Evolutionary conservation across 2,329 filamentous ascomycete genomes (phyloP), one percentile per base, ranked within the genome.

Genomic region (Colletotrichum lindemuthianum): DNA sequence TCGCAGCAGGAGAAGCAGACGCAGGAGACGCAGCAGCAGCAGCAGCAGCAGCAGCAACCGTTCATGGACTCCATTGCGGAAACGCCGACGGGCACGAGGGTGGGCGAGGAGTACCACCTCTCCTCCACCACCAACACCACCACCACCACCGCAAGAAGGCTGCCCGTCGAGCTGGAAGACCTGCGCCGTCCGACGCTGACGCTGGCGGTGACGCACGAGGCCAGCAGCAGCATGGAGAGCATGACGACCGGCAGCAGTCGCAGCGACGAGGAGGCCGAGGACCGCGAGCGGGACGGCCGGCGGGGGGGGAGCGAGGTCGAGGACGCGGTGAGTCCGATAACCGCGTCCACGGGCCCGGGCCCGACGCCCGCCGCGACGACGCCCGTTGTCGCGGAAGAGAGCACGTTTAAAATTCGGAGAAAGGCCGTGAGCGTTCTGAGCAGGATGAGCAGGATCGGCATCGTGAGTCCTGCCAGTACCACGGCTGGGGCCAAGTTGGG

Each of bases 241-340:
- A 71, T 74, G 70, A 73, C 72, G 16, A 71, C 71, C 9, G 71
- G 73, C 5, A 73, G 71, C 60, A 72, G 67, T 33, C 69, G 69
- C 0, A 70, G 65, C 49, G 63, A 67, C 5, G 60, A 67, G 4
- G 70, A 70, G 32, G 63, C 60, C 0, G 68, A 69, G 1, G 49
- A 47, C 10, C 41, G 37, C 6, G 24, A n/a, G 6, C 40, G 15
- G 13, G 8, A 8, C 43, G n/a, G 8, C 10, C 43, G 41, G 4
- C 8, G 40, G 70, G 9, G 69, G 70, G 10, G 72, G 69, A 68
- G 59, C 7, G 70, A 68, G 12, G 64, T 57, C 6, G 68, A 67
- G 6, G 60, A 70, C 15, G 16, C 67, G 2, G 66, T 70, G 4
- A 69, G 67, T 15, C 69, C 70, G 8, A 34, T 71, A 44, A 69